phyloP scores from a whole-genome alignment of 23 red algal genomes.

The Chondrus crispus region DNA sequence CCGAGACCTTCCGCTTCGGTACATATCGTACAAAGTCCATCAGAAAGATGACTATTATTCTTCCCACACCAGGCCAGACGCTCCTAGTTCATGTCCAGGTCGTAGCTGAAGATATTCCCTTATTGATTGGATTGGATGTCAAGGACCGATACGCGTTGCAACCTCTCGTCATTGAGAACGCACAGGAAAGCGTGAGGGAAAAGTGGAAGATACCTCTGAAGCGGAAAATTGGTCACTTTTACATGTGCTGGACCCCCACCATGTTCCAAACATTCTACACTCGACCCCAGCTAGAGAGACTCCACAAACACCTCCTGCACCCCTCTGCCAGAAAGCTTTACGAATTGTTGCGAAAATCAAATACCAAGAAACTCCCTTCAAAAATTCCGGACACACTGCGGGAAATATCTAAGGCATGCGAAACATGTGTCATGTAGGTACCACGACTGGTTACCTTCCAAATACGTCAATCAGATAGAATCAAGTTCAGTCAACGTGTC shows the following conservation, averaged over 20 bases:
- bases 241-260: not conserved
- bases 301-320: not conserved
- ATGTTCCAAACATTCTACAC: not conserved
- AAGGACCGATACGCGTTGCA: not conserved
- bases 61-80: not conserved
- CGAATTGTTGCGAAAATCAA: not conserved
- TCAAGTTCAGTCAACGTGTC: not conserved
- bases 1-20: not conserved
- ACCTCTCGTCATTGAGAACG: not conserved
- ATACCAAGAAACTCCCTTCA: not conserved
- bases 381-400: not conserved
- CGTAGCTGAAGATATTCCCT: not conserved
- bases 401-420: constrained; percentile 2
- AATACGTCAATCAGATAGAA: not conserved
- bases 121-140: not conserved
- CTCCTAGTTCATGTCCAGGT: not conserved
- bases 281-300: not conserved
- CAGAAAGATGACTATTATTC: not conserved
- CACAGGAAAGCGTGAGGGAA: not conserved
- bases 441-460: not conserved
- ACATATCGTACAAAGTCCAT: not conserved
- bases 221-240: not conserved
- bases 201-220: not conserved
- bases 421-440: not conserved
- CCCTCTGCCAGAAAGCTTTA: not conserved